These are phyloP conservation scores for Vaucheria bursata DNA, from an alignment of 352 stramenopile genomes.

Conservation along the genomic window DNA sequence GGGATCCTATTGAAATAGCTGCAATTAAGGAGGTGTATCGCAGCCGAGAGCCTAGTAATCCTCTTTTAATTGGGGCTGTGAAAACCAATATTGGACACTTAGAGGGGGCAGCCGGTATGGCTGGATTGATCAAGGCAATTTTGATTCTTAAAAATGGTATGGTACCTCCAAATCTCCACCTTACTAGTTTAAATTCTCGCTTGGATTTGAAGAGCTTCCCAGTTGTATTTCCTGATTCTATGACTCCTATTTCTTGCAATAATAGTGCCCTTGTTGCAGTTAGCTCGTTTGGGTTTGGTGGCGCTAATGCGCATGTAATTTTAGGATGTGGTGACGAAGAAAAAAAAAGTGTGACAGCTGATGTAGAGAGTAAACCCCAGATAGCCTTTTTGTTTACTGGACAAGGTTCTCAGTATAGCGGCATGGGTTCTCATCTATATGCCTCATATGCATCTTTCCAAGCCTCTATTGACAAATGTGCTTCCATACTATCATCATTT, in stretches of 20 bases:
- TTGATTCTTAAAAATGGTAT: slow-evolving; percentile 40
- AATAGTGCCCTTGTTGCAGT: slow-evolving; percentile 39
- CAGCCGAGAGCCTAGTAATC: neutral
- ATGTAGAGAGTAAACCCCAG: slow-evolving; percentile 13
- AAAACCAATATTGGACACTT: slow-evolving; percentile 58
- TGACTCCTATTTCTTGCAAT: neutral
- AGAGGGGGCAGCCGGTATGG: slow-evolving; percentile 51
- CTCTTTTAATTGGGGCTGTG: slow-evolving; percentile 50
- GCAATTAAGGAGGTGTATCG: slow-evolving; percentile 43
- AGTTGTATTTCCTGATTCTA: slow-evolving; percentile 16
- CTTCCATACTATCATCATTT: neutral
- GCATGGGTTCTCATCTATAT: slow-evolving; percentile 42
- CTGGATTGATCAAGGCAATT: slow-evolving; percentile 51
- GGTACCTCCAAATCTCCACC: slow-evolving; percentile 48
- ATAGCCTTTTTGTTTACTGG: slow-evolving; percentile 47
- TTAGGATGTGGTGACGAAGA: slow-evolving; percentile 13
- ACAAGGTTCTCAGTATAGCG: slow-evolving; percentile 45
- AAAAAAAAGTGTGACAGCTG: neutral
- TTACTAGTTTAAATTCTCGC: slow-evolving; percentile 42
- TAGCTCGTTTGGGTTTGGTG: slow-evolving; percentile 56
- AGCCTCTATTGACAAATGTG: slow-evolving; percentile 27
- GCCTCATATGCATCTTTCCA: slow-evolving; percentile 24
- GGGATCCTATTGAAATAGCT: slow-evolving; percentile 53
- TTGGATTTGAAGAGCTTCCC: slow-evolving; percentile 37
- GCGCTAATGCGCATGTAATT: slow-evolving; percentile 53